Evolutionary conservation across 2,329 filamentous ascomycete species (phyloP), one percentile per base, ranked within the genome.

Genomic region (Nemania serpens): DNA sequence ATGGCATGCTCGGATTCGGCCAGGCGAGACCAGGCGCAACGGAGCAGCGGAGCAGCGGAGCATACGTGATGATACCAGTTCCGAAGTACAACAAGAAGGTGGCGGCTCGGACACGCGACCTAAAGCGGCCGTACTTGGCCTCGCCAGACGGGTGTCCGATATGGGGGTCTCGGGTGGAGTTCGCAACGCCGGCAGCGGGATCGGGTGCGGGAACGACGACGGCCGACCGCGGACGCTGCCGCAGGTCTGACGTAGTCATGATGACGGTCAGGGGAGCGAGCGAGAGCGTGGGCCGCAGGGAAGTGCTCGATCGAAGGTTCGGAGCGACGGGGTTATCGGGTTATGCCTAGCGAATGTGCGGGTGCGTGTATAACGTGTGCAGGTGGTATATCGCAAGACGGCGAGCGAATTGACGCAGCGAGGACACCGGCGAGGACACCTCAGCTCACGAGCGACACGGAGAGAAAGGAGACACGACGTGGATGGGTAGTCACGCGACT

Each of bases 101-200:
- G n/a, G 82, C 53, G 41, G 81, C 81, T n/a, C 86, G 80, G 41
- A 87, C 51, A 22, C 82, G 66, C 67, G 85, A 82, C 61, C 81
- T 77, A 13, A 78, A 68, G 9, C 74, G 72, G 49, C 83, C 81
- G 73, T 88, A 79, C 61, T 82, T 79, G 55, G 79, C 74, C 56
- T 80, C 79, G n/a, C 85, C 85, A 1, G 83, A 84, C 0, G 84
- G 84, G 69, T 88, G 84, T 13, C 63, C 66, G 18, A 61, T 63
- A 49, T 67, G 62, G n/a, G 62, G 57, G 41, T 71, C 66, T 18
- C 59, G 63, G 22, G 62, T 52, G 39, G 66, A 59, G 17, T 66
- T 55, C 34, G 69, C 45, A 49, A 57, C 33, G 36, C 50, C 63
- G 65, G 63, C 64, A 20, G 53, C 61, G 42, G 73, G 54, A 34